Percentiles rank a stretch among this genome's conserved stretches.
phyloP scores from a whole-genome alignment of 106 monocot species.

The Allium cepa region DNA sequence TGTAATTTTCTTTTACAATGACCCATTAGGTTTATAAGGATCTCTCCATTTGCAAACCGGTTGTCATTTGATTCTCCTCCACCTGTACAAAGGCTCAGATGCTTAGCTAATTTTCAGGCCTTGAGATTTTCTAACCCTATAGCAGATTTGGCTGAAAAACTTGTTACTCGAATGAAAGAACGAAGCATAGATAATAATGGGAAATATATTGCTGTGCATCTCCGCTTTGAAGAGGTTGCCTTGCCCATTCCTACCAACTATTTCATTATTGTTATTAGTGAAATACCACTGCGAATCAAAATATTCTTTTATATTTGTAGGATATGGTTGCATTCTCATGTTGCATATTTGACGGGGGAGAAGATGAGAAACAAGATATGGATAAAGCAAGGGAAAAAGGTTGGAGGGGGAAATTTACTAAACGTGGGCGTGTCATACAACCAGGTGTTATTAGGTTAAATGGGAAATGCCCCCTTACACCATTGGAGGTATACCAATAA shows the following conservation, averaged over 20 bases:
- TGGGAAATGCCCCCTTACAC: constrained; percentile 99
- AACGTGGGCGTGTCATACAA: constrained; percentile 81
- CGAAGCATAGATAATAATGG: constrained; percentile 49
- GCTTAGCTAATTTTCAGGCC: constrained; percentile 94
- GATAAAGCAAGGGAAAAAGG: constrained; percentile 90
- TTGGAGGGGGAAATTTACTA: constrained; percentile 99
- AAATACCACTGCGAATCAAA: too few species aligned
- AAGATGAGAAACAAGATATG: constrained; percentile 81
- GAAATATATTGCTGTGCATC: constrained; percentile 91
- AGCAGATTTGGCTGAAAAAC: constrained; percentile 55
- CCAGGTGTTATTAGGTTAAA: constrained; percentile 87
- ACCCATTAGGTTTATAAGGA: constrained; percentile 78
- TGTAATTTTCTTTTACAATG: neutral
- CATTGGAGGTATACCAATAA: constrained; percentile 68
- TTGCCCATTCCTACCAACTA: constrained; percentile 1
- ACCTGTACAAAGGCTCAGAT: constrained; percentile 79
- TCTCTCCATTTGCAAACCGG: constrained; percentile 99
- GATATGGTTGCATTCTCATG: constrained; percentile 99
- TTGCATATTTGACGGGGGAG: constrained; percentile 94
- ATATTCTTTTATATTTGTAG: constrained; percentile 18
- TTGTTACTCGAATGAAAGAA: constrained; percentile 83
- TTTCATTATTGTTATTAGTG: neutral
- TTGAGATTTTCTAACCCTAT: constrained; percentile 87
- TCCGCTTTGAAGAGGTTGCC: constrained; percentile 94
- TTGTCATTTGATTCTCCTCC: constrained; percentile 76